These are phyloP conservation scores for Termitomyces heimii DNA, from an alignment of 768 basidiomycete genomes.

Conservation along the genomic window DNA sequence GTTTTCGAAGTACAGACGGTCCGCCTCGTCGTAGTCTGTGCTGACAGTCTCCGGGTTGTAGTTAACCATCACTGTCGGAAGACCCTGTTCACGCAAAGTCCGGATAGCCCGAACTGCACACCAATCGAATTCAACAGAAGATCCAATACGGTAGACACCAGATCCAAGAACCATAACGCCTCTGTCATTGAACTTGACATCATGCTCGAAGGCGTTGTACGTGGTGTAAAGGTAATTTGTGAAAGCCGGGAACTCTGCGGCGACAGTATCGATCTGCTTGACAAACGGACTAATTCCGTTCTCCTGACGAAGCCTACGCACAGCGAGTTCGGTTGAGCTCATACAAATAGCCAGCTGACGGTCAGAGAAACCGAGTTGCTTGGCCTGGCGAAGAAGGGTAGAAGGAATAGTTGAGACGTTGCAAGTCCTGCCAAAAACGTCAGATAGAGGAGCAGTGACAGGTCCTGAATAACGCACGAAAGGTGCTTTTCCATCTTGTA, in stretches of 20 bases:
- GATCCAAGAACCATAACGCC: constrained; percentile 98
- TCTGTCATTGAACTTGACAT: constrained; percentile 81
- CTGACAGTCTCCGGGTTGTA: constrained; percentile 99
- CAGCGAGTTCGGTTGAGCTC: constrained; percentile 88
- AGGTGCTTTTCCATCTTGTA: constrained; percentile 74
- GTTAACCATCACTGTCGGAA: constrained; percentile 98
- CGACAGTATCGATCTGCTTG: constrained; percentile 99
- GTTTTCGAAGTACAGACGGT: constrained; percentile 97
- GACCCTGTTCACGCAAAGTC: constrained; percentile 89
- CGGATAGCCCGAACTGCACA: constrained; percentile 97
- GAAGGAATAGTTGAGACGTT: constrained; percentile 59
- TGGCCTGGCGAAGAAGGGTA: constrained; percentile 69
- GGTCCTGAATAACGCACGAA: constrained; percentile 45
- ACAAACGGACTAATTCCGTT: constrained; percentile 79
- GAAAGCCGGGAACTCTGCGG: constrained; percentile 97
- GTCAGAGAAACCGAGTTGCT: constrained; percentile 96
- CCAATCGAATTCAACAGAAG: constrained; percentile 99
- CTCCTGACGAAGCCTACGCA: constrained; percentile 87
- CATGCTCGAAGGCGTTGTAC: constrained; percentile 95
- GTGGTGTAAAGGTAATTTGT: constrained; percentile 99
- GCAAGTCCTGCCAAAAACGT: constrained; percentile 38
- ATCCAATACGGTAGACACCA: constrained; percentile 97
- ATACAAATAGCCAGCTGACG: constrained; percentile 79
- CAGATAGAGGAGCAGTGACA: constrained; percentile 1
- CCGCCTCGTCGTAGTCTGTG: constrained; percentile 98